These are phyloP conservation scores for Colletotrichum zoysiae DNA, from an alignment of 2,329 filamentous ascomycete species.

Conservation along the genomic window DNA sequence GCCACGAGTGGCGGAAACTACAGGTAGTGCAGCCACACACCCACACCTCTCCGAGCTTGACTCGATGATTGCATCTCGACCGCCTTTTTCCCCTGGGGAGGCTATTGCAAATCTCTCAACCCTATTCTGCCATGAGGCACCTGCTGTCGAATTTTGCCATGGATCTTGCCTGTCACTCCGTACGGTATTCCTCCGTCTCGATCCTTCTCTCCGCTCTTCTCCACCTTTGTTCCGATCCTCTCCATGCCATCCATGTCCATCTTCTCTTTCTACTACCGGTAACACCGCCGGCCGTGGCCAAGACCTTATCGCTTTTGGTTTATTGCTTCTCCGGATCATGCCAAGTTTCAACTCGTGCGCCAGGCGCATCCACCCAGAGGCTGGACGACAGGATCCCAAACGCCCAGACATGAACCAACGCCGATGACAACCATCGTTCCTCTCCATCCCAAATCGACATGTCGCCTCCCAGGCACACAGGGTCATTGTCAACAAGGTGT, in stretches of 20 bases:
- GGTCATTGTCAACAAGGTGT: neutral
- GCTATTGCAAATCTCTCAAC: neutral
- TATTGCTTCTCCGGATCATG: slow-evolving; percentile 6
- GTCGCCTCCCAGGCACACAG: neutral
- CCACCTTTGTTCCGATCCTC: slow-evolving; percentile 2
- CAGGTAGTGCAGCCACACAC: slow-evolving; percentile 2
- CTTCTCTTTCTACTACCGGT: neutral
- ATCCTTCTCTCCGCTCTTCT: slow-evolving; percentile 5
- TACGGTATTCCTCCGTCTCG: neutral
- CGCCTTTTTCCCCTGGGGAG: neutral
- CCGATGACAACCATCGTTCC: neutral
- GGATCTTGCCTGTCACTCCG: neutral
- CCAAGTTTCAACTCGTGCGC: neutral
- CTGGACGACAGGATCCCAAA: neutral
- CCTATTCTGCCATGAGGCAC: neutral
- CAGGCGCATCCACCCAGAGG: neutral
- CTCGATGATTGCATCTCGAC: slow-evolving; percentile 11
- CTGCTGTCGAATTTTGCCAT: neutral
- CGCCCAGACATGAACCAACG: slow-evolving; percentile 9
- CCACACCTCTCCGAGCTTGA: slow-evolving; percentile 27
- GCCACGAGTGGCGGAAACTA: slow-evolving; percentile 36
- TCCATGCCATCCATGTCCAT: neutral
- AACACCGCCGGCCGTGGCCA: neutral
- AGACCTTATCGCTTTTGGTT: slow-evolving; percentile 4
- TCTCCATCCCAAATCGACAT: neutral